Conservation (phyloP, 1,284 basidiomycete species). For the Pseudozyma sp. region DNA sequence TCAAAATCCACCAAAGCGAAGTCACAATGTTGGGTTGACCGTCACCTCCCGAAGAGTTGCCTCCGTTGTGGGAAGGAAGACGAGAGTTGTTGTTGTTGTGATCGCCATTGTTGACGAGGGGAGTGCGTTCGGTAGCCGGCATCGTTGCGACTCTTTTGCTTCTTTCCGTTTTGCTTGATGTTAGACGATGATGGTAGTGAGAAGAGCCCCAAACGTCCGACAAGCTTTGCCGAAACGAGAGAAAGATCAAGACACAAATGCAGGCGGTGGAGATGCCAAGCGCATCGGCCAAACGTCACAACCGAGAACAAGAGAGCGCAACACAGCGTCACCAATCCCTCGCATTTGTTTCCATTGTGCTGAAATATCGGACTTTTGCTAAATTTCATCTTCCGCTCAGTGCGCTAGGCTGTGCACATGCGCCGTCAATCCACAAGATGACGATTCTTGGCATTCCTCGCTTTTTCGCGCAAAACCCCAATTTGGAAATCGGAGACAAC, state of each 20-base stretch:
- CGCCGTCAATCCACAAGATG: not conserved
- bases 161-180: not conserved
- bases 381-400: constrained; percentile 7
- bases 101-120: constrained; percentile 21
- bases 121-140: constrained; percentile 46
- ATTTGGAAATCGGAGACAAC: constrained; percentile 1
- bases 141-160: constrained; percentile 6
- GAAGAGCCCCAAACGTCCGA: too few species aligned
- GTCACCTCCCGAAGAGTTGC: not conserved
- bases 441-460: constrained; percentile 8
- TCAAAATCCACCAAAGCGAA: constrained; percentile 63
- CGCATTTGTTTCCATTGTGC: too few species aligned
- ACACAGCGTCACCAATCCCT: too few species aligned
- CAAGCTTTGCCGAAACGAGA: too few species aligned
- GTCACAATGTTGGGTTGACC: constrained; percentile 35
- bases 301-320: too few species aligned
- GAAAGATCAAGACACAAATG: too few species aligned
- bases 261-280: not conserved
- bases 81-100: constrained; percentile 16
- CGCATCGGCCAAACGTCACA: too few species aligned
- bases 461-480: constrained; percentile 1
- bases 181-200: not conserved
- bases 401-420: constrained; percentile 1
- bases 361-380: not conserved
- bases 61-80: constrained; percentile 31